Conservation (phyloP, 176 grass and related monocot genomes). For the Rhynchospora breviuscula region DNA sequence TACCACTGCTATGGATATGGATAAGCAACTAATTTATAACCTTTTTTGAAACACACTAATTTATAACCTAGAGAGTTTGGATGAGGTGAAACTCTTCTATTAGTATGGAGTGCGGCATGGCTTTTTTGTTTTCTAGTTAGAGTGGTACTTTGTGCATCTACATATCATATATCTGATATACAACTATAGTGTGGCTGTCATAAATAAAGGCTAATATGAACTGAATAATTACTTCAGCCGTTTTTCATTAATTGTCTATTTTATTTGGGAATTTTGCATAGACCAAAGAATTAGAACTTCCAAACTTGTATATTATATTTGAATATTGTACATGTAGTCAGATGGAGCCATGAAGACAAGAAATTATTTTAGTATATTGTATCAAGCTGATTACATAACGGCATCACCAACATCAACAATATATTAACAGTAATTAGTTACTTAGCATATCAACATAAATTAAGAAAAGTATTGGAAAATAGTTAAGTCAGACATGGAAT, state of each 20-base stretch:
- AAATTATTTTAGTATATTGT: no score
- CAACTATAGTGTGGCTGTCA: background rate
- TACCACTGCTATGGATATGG: background rate
- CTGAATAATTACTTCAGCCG: background rate
- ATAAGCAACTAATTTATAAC: background rate
- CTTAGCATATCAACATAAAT: background rate
- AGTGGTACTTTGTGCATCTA: background rate
- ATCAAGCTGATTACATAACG: no score
- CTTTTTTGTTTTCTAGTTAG: background rate
- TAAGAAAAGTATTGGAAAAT: background rate
- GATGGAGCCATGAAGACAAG: no score
- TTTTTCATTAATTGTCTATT: background rate
- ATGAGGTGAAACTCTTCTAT: constrained; percentile 4
- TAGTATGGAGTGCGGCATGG: background rate
- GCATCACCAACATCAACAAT: no score
- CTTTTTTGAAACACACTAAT: no score
- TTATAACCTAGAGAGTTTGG: background rate
- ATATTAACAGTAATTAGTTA: no score
- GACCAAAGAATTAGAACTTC: background rate
- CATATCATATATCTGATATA: background rate
- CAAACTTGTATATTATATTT: no score
- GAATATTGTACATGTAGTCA: no score
- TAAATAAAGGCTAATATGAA: background rate
- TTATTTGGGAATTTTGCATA: background rate
- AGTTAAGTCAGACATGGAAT: background rate